Percentiles rank a stretch among this genome's conserved stretches.
Evolutionary conservation across 2,329 filamentous ascomycete species (phyloP).

Genomic region (Colletotrichum gigasporum): DNA sequence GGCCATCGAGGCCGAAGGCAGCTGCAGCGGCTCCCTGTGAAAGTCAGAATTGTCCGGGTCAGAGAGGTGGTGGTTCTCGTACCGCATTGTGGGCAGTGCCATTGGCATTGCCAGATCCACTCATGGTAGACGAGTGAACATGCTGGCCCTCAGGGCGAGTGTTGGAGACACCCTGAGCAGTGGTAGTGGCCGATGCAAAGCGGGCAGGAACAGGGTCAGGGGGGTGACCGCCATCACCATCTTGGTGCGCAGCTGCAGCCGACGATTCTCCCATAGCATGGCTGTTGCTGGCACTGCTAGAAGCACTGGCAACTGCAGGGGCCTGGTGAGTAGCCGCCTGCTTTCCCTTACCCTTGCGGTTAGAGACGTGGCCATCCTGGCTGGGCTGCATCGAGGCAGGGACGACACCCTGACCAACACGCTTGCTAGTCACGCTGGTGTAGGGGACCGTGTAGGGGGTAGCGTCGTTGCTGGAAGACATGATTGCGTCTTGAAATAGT

Average conservation of each 20-base stretch:
- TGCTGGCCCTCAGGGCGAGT: not conserved
- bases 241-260: not conserved
- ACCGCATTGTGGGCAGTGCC: too few relatives aligned
- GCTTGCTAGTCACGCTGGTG: constrained; percentile 36
- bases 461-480: constrained; percentile 29
- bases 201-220: constrained; percentile 8
- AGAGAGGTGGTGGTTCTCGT: too few relatives aligned
- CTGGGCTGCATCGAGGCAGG: not conserved
- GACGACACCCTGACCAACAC: constrained; percentile 29
- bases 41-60: too few relatives aligned
- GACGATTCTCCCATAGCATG: not conserved
- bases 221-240: not conserved
- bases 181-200: constrained; percentile 6
- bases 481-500: not conserved
- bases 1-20: not conserved
- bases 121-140: not conserved
- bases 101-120: too few relatives aligned
- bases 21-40: too few relatives aligned
- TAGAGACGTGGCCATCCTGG: too few relatives aligned
- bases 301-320: not conserved
- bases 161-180: constrained; percentile 10
- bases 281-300: not conserved
- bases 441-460: constrained; percentile 40
- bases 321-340: not conserved
- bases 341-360: not conserved